Percentiles rank a stretch among this genome's conserved stretches.
Evolutionary conservation across 78 protist genomes (phyloP).

Genomic region (Cyanophora paradoxa): DNA sequence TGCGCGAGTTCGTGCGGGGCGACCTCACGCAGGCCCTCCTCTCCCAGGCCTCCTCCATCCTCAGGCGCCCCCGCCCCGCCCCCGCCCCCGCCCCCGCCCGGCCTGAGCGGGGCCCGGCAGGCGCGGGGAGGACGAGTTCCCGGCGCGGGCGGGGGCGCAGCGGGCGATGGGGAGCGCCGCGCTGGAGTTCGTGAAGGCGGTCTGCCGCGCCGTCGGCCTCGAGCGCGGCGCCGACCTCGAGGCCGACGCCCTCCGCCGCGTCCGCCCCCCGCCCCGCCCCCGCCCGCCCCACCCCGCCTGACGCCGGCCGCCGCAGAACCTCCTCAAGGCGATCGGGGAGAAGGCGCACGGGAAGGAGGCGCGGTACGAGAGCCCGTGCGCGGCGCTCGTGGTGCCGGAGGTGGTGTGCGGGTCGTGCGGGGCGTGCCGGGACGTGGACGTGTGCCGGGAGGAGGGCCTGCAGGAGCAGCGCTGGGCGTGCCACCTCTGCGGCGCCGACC

Average conservation of each 20-base stretch:
- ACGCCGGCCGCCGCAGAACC: not conserved
- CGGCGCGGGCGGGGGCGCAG: not conserved
- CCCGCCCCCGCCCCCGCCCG: no score
- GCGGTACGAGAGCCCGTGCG: not conserved
- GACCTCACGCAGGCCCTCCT: not conserved
- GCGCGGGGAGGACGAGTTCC: not conserved
- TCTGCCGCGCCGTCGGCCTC: not conserved
- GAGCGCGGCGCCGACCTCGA: not conserved
- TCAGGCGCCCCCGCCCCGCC: no score
- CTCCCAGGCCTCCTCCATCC: not conserved
- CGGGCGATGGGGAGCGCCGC: not conserved
- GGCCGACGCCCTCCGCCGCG: not conserved
- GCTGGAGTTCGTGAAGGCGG: constrained; percentile 3
- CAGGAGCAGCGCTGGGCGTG: not conserved
- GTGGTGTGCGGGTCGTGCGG: constrained; percentile 3
- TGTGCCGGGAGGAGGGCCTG: constrained; percentile 4
- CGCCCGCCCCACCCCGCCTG: not conserved
- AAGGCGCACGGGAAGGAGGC: not conserved
- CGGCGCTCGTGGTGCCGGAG: not conserved
- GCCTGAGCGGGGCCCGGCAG: not conserved
- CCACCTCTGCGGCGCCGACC: not conserved
- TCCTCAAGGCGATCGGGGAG: not conserved
- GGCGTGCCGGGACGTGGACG: not conserved
- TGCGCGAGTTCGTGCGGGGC: not conserved
- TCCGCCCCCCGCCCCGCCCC: not conserved